Evolutionary conservation across 2,329 filamentous ascomycete genomes (phyloP).

Genomic region (Decorospora gaudefroyi): DNA sequence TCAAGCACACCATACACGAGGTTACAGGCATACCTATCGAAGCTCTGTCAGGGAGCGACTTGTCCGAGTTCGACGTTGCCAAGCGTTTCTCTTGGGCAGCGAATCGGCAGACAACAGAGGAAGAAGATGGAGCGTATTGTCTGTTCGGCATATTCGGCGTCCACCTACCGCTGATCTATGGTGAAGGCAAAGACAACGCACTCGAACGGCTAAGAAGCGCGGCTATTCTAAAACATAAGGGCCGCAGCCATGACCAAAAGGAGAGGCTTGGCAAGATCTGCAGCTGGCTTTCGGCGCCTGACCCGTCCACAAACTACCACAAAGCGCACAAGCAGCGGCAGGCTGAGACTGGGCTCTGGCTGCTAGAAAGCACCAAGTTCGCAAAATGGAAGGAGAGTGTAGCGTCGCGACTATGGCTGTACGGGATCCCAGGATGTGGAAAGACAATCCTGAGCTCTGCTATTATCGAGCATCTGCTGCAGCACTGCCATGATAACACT

Average conservation of each 20-base stretch:
- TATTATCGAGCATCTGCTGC: constrained; percentile 40
- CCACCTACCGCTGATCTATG: constrained; percentile 26
- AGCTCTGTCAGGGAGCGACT: constrained; percentile 6
- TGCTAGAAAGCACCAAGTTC: constrained; percentile 39
- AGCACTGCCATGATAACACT: constrained; percentile 16
- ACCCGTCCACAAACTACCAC: constrained; percentile 45
- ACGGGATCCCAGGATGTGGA: constrained; percentile 51
- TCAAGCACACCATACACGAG: neutral
- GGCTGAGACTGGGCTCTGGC: constrained; percentile 43
- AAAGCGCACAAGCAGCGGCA: constrained; percentile 39
- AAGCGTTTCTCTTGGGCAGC: constrained; percentile 22
- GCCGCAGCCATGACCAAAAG: too few species aligned
- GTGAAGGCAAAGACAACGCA: constrained; percentile 30
- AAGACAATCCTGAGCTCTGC: constrained; percentile 50
- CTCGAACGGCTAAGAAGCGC: constrained; percentile 17
- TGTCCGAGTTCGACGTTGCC: constrained; percentile 17
- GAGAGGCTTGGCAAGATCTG: constrained; percentile 16
- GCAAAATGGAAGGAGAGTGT: constrained; percentile 36
- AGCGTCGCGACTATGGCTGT: constrained; percentile 45
- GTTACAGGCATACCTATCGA: constrained; percentile 1
- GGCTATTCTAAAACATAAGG: too few species aligned
- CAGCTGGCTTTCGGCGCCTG: constrained; percentile 44
- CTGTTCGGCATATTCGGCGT: constrained; percentile 20
- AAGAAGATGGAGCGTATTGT: constrained; percentile 25
- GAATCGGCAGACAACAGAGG: constrained; percentile 16